Evolutionary conservation across 345 rosid species (phyloP).

Genomic region (Salix udensis): DNA sequence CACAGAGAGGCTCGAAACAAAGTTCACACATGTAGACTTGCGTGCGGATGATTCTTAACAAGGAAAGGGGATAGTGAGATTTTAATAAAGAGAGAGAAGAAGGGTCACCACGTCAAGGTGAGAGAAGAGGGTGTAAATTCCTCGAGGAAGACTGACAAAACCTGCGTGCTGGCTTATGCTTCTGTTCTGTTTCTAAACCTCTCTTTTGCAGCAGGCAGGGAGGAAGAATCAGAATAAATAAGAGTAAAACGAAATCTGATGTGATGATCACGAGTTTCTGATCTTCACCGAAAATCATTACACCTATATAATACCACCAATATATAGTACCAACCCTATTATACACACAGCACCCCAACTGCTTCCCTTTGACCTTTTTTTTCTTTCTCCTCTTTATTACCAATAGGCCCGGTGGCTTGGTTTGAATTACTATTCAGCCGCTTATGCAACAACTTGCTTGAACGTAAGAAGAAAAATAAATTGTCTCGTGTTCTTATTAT

Average conservation of each 20-base stretch:
- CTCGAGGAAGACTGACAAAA: conserved; percentile 35
- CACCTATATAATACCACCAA: conserved; percentile 7
- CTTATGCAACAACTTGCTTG: too few species aligned
- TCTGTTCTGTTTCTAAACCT: conserved; percentile 14
- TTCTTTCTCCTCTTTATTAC: conserved; percentile 16
- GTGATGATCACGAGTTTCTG: conserved; percentile 46
- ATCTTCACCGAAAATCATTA: conserved; percentile 39
- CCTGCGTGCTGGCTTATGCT: conserved; percentile 25
- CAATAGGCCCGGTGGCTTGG: too few species aligned
- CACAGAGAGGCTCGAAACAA: background rate
- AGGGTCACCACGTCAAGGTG: conserved; percentile 42
- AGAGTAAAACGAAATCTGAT: conserved; percentile 2
- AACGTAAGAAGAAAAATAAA: too few species aligned
- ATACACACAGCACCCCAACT: conserved; percentile 32
- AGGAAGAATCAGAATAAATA: background rate
- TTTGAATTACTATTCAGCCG: too few species aligned
- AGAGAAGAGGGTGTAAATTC: conserved; percentile 51
- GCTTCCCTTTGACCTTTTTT: conserved; percentile 70
- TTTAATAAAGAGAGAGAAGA: background rate
- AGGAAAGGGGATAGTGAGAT: background rate
- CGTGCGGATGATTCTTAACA: background rate
- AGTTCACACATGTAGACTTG: background rate
- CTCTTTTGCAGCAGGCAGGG: conserved; percentile 14
- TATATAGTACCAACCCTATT: too few species aligned
- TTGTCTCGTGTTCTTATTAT: background rate